A percentile compares a stretch with the other conserved stretches of the same genome.
Conservation (phyloP, 179 eudicot species). For the Carnegiea gigantea region DNA sequence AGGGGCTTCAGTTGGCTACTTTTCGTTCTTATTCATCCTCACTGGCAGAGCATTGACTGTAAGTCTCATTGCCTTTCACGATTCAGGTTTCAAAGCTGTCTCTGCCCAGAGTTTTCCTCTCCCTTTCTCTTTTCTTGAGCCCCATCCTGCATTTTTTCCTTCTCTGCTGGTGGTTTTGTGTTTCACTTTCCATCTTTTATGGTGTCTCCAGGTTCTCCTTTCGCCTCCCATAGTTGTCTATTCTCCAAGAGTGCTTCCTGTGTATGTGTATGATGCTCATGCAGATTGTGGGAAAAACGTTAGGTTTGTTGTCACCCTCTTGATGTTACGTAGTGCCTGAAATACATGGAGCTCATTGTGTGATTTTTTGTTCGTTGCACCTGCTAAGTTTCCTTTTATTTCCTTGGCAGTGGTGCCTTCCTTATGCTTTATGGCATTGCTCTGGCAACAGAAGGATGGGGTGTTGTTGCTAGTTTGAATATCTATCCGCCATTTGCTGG, state of each 20-base stretch:
- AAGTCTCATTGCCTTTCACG: constrained; percentile 30
- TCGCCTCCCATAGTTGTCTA: constrained; percentile 99
- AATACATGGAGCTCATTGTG: neutral
- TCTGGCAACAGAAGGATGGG: constrained; percentile 97
- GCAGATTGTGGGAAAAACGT: constrained; percentile 96
- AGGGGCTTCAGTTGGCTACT: constrained; percentile 98
- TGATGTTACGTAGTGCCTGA: neutral
- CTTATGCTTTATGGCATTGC: constrained; percentile 94
- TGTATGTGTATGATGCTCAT: constrained; percentile 98
- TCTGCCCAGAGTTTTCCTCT: neutral
- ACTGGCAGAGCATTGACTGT: constrained; percentile 96
- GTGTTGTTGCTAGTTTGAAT: constrained; percentile 95
- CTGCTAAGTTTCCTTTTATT: constrained; percentile 17
- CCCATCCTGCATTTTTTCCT: neutral
- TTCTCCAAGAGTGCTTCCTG: constrained; percentile 97
- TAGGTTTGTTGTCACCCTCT: constrained; percentile 57
- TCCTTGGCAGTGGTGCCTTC: constrained; percentile 74
- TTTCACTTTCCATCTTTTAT: constrained; percentile 7
- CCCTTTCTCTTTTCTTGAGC: neutral
- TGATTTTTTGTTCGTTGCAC: neutral
- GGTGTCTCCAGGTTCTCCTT: constrained; percentile 75
- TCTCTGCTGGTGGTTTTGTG: constrained; percentile 11
- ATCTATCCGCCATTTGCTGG: constrained; percentile 98
- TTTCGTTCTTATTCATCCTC: constrained; percentile 85
- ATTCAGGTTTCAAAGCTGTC: constrained; percentile 7